Conservation (phyloP, 108 stramenopile species). For the Schizochytrium sp. region DNA sequence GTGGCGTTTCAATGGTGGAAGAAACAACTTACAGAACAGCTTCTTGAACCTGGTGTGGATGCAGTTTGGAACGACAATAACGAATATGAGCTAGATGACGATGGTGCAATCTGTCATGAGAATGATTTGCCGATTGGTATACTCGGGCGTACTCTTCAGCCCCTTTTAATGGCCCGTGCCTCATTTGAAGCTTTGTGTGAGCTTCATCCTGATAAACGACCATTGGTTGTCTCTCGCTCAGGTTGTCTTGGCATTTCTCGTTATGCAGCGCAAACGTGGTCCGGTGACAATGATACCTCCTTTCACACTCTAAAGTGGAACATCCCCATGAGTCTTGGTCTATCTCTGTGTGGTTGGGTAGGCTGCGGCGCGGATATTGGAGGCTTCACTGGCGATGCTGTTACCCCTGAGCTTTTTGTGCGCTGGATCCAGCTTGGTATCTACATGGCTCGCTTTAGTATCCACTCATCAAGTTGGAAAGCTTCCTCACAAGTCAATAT, state of each 20-base stretch:
- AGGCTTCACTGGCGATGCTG: slow-evolving; percentile 46
- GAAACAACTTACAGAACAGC: slow-evolving; percentile 1
- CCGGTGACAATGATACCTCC: slow-evolving; percentile 50
- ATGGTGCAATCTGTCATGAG: neutral
- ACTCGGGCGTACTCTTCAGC: slow-evolving; percentile 30
- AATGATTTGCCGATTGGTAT: slow-evolving; percentile 5
- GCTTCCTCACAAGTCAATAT: neutral
- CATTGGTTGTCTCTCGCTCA: slow-evolving; percentile 53
- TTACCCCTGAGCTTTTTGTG: slow-evolving; percentile 52
- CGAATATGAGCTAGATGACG: slow-evolving; percentile 50
- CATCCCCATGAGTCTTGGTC: slow-evolving; percentile 56
- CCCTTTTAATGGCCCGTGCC: slow-evolving; percentile 27
- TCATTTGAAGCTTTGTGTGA: slow-evolving; percentile 31
- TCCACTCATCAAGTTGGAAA: slow-evolving; percentile 53
- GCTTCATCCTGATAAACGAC: neutral
- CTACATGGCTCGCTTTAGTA: slow-evolving; percentile 56
- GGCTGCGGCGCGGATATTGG: slow-evolving; percentile 52
- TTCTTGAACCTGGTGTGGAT: slow-evolving; percentile 43
- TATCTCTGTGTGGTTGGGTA: slow-evolving; percentile 30
- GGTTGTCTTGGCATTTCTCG: slow-evolving; percentile 18
- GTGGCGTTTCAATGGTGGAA: slow-evolving; percentile 50
- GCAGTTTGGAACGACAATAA: slow-evolving; percentile 60
- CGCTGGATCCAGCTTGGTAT: slow-evolving; percentile 60
- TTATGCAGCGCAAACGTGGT: slow-evolving; percentile 50
- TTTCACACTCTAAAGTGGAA: slow-evolving; percentile 60